Evolutionary conservation across 2,329 filamentous ascomycete species (phyloP).

Genomic region (Pezicula neosporulosa): DNA sequence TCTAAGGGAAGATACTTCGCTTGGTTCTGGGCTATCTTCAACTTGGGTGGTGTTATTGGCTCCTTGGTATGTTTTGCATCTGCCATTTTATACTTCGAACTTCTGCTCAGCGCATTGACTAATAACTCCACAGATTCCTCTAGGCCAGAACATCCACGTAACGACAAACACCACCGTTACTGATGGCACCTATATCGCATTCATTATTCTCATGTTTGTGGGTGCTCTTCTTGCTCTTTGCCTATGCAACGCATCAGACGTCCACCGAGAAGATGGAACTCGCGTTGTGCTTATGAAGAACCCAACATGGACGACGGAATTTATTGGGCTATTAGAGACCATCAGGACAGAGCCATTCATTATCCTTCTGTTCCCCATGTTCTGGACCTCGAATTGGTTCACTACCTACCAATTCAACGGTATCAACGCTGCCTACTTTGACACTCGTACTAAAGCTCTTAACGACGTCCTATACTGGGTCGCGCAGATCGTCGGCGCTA

Average conservation of each 20-base stretch:
- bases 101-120: conserved; percentile 5
- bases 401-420: conserved; percentile 77
- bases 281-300: conserved; percentile 87
- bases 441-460: conserved; percentile 69
- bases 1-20: conserved; percentile 87
- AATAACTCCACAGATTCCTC: conserved; percentile 51
- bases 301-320: conserved; percentile 78
- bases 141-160: conserved; percentile 67
- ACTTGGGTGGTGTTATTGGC: conserved; percentile 85
- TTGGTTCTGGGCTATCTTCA: conserved; percentile 95
- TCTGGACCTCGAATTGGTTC: conserved; percentile 77
- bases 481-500: conserved; percentile 74
- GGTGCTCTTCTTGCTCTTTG: conserved; percentile 68
- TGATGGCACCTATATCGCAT: conserved; percentile 84
- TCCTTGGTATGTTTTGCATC: conserved; percentile 44
- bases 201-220: conserved; percentile 76
- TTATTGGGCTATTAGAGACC: conserved; percentile 72
- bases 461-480: conserved; percentile 79
- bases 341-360: conserved; percentile 70
- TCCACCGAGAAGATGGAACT: conserved; percentile 75
- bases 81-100: not conserved
- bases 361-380: conserved; percentile 75
- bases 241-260: conserved; percentile 67
- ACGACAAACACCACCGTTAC: conserved; percentile 47
- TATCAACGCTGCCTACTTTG: conserved; percentile 69